These are phyloP conservation scores for Ophiostoma sp. DNA, from an alignment of 2,329 filamentous ascomycete species.

Conservation along the genomic window DNA sequence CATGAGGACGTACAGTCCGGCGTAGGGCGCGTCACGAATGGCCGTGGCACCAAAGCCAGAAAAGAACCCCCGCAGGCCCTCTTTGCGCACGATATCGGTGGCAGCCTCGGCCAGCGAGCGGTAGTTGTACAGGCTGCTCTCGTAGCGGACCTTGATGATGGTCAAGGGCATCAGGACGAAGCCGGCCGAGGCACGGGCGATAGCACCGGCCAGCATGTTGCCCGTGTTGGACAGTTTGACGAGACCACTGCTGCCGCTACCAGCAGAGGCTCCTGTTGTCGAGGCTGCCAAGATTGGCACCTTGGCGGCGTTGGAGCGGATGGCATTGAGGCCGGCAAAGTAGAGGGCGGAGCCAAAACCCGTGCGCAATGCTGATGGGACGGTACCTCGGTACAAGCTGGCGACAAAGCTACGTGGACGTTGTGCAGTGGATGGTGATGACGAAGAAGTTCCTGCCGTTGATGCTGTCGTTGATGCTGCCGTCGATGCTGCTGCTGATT, in stretches of 20 bases:
- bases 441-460: neutral
- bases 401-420: constrained; percentile 41
- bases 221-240: constrained; percentile 80
- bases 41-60: constrained; percentile 92
- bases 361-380: constrained; percentile 89
- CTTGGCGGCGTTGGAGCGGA: constrained; percentile 67
- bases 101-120: constrained; percentile 71
- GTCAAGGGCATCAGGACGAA: constrained; percentile 95
- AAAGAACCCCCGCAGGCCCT: constrained; percentile 84
- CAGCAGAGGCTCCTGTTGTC: constrained; percentile 19
- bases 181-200: constrained; percentile 81
- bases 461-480: neutral
- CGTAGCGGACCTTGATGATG: constrained; percentile 94
- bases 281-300: constrained; percentile 39
- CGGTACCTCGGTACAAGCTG: constrained; percentile 86
- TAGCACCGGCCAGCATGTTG: constrained; percentile 82
- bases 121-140: constrained; percentile 84
- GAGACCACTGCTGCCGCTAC: constrained; percentile 64
- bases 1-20: constrained; percentile 88
- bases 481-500: neutral
- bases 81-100: constrained; percentile 68
- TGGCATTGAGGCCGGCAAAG: constrained; percentile 78
- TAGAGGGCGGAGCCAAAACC: constrained; percentile 92
- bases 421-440: neutral
- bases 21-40: constrained; percentile 92